Evolutionary conservation across 306 rosid genomes (phyloP).

Genomic region (Pueraria montana): DNA sequence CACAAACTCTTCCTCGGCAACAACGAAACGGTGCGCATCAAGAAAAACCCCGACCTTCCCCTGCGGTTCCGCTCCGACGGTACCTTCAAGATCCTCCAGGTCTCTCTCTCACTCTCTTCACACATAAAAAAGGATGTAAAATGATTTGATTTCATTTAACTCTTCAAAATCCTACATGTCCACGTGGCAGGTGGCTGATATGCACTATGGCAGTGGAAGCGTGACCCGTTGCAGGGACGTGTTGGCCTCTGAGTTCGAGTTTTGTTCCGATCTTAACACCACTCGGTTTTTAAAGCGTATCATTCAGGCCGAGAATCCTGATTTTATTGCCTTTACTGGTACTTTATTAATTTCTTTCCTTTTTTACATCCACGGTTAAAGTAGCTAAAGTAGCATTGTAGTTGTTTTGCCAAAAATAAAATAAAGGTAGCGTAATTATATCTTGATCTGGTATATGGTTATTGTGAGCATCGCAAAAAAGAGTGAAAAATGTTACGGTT

Average conservation of each 20-base stretch:
- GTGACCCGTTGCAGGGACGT: constrained; percentile 79
- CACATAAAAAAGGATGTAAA: background rate
- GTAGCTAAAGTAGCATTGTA: background rate
- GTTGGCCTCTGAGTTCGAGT: constrained; percentile 65
- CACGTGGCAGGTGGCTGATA: constrained; percentile 79
- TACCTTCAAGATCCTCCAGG: constrained; percentile 94
- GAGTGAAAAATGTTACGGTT: background rate
- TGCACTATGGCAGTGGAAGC: constrained; percentile 83
- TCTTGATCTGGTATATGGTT: background rate
- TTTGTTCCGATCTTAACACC: constrained; percentile 90
- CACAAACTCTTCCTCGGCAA: constrained; percentile 52
- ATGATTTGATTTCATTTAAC: background rate
- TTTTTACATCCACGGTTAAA: background rate
- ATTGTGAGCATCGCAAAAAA: background rate
- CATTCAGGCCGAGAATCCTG: constrained; percentile 73
- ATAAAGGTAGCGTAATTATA: background rate
- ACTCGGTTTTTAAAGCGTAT: constrained; percentile 71
- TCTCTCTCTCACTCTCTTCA: background rate
- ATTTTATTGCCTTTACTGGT: constrained; percentile 95
- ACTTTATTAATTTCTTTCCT: background rate
- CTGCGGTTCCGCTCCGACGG: constrained; percentile 86
- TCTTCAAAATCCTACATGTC: background rate
- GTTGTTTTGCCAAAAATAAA: background rate
- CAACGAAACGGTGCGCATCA: constrained; percentile 55
- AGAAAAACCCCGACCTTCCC: constrained; percentile 72